These are phyloP conservation scores for Macrocybe gigantea DNA, from an alignment of 768 basidiomycete species.

Conservation along the genomic window DNA sequence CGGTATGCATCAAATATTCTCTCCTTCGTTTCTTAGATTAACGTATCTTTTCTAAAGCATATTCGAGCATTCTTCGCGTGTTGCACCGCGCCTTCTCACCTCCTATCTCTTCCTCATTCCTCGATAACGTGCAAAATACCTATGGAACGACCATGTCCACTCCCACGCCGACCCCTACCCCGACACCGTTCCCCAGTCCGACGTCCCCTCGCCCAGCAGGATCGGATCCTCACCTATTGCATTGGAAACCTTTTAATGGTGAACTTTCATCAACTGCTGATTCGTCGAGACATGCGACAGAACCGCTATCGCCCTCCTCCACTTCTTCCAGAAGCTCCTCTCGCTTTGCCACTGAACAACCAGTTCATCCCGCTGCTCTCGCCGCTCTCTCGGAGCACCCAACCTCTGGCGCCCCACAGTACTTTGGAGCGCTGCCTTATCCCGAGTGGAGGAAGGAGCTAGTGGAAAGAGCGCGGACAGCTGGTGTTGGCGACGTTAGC, in stretches of 20 bases:
- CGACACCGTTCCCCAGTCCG: conserved; percentile 21
- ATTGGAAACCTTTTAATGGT: not conserved
- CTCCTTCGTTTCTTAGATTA: not conserved
- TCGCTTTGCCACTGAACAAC: conserved; percentile 4
- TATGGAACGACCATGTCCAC: conserved; percentile 11
- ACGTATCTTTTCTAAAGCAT: conserved; percentile 26
- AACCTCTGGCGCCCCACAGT: conserved; percentile 9
- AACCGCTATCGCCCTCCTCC: conserved; percentile 3
- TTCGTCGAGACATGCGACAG: not conserved
- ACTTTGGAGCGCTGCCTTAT: conserved; percentile 43
- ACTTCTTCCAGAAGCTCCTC: conserved; percentile 4
- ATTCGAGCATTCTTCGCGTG: conserved; percentile 43
- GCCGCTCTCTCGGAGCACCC: conserved; percentile 11
- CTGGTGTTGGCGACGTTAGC: conserved; percentile 54
- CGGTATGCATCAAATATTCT: conserved; percentile 6
- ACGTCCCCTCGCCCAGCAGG: conserved; percentile 6
- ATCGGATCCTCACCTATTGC: not conserved
- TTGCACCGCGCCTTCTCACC: conserved; percentile 38
- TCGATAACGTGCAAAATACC: conserved; percentile 16
- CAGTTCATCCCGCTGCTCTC: conserved; percentile 11
- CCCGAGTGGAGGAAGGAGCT: conserved; percentile 61
- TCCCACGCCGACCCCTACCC: conserved; percentile 17
- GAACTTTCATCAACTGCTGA: not conserved
- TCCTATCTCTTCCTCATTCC: conserved; percentile 35
- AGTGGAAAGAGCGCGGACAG: conserved; percentile 44